These are phyloP conservation scores for Penicillium simplicissimum DNA, from an alignment of 495 filamentous ascomycete genomes.

Conservation along the genomic window DNA sequence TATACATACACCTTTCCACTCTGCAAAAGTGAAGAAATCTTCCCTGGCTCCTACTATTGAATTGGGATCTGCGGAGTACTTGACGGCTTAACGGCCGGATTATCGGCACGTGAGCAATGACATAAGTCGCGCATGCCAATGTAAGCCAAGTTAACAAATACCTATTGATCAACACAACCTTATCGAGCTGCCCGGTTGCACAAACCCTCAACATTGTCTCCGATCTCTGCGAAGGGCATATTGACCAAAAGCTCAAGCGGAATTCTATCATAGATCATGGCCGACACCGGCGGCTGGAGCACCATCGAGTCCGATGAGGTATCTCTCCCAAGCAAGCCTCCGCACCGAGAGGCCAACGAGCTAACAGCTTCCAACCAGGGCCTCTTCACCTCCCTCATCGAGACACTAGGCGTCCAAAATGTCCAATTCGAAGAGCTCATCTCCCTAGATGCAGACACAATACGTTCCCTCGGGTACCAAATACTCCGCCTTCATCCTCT, in stretches of 20 bases:
- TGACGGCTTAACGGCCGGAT: too few relatives aligned
- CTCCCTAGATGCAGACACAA: constrained; percentile 77
- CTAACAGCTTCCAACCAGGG: constrained; percentile 61
- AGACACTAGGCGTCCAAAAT: constrained; percentile 86
- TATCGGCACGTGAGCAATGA: constrained; percentile 19
- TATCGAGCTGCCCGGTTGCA: constrained; percentile 8
- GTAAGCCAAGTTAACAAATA: too few relatives aligned
- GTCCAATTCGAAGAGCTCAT: constrained; percentile 98
- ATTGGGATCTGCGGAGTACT: too few relatives aligned
- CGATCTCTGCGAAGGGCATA: neutral
- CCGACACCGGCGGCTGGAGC: constrained; percentile 61
- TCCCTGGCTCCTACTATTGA: too few relatives aligned
- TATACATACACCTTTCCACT: too few relatives aligned
- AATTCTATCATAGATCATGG: constrained; percentile 29
- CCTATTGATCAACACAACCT: constrained; percentile 15
- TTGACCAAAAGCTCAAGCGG: neutral
- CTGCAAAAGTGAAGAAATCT: too few relatives aligned
- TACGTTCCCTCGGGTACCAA: constrained; percentile 63
- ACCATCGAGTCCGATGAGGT: constrained; percentile 95
- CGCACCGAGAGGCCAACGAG: constrained; percentile 1
- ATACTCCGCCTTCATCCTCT: neutral
- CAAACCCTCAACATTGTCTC: neutral
- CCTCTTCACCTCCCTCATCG: constrained; percentile 92
- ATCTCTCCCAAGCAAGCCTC: constrained; percentile 25
- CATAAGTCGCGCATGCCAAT: constrained; percentile 15